A percentile compares a stretch with the other conserved stretches of the same genome.
Conservation (phyloP, 305 asterid genomes). For the Fraxinus ornus region DNA sequence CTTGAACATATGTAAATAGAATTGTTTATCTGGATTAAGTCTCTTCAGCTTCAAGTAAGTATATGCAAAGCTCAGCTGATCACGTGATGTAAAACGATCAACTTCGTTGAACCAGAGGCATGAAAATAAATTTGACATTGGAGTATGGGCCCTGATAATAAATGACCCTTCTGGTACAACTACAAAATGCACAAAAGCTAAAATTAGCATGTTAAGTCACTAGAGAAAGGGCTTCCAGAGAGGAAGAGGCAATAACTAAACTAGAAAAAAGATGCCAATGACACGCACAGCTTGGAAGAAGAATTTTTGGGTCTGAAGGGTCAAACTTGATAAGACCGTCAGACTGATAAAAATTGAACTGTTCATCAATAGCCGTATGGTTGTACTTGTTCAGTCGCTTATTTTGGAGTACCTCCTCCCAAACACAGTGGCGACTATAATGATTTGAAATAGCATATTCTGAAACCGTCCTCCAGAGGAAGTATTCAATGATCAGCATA, state of each 20-base stretch:
- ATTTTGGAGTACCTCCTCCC: conserved; percentile 94
- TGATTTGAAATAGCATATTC: conserved; percentile 93
- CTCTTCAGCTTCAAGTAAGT: conserved; percentile 78
- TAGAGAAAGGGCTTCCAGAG: not conserved
- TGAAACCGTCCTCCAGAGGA: conserved; percentile 74
- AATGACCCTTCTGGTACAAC: conserved; percentile 95
- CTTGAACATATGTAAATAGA: conserved; percentile 80
- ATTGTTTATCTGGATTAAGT: conserved; percentile 62
- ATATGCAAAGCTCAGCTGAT: conserved; percentile 89
- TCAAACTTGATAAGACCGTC: conserved; percentile 87
- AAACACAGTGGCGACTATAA: conserved; percentile 85
- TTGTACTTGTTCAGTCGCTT: conserved; percentile 84
- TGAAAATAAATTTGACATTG: conserved; percentile 83
- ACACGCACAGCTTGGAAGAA: conserved; percentile 81
- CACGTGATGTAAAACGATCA: conserved; percentile 83
- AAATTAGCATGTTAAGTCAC: conserved; percentile 9
- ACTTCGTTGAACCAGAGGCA: conserved; percentile 93
- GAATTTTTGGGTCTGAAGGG: conserved; percentile 53
- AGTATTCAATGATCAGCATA: conserved; percentile 72
- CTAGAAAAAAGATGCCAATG: conserved; percentile 15
- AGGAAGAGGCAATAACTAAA: conserved; percentile 9
- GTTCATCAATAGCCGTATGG: conserved; percentile 78
- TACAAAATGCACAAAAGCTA: conserved; percentile 27
- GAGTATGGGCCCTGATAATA: conserved; percentile 84
- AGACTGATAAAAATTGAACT: conserved; percentile 67